Base-by-base conservation (phyloP, 257 asterid genomes). In the Verbascum thapsus region DNA sequence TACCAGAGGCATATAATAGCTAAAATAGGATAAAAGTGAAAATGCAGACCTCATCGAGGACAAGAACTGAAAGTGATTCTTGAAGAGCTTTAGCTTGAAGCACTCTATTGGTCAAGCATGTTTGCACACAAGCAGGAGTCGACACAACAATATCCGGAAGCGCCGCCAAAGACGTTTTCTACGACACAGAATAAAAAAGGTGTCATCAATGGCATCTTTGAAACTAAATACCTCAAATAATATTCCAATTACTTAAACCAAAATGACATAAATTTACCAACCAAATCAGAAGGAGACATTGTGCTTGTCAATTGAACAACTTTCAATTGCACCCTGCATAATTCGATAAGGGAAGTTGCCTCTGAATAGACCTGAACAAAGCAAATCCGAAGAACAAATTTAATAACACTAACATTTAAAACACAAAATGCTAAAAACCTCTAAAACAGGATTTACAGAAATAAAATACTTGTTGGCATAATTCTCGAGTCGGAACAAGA, bases 401-500 rank as follows among this genome's bases (percentile, higher is more conserved):
- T 0, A 61, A 40, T 9, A 43, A 61, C 39, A 67, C n/a, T 13
- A 34, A n/a, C n/a, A n/a, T n/a, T n/a, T n/a, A 15, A 61, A 50
- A 58, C 17, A 7, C 53, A 8, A 59, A 37, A 42, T 6, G 9
- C 19, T 5, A 16, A 20, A 12, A 19, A 2, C 0, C 16, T 37
- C 10, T 20, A 0, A n/a, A 0, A 72, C 35, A 15, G 7, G 15
- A 57, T 20, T 8, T 10, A 17, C 40, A 50, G 10, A 20, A 1
- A n/a, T n/a, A 1, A 40, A 61, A 45, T 60, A 94, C 99, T 67
- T 94, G 99, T 58, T 90, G 97, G 61, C 95, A 85, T 60, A 94
- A 71, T 69, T 94, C 99, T 26, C 96, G 88, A 10, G 96, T 90
- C 1, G 99, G 99, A 26, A 90, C 96, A 35, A 94, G 91, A 76